phyloP scores from a whole-genome alignment of 495 filamentous ascomycete species.

The Penicillium silybi region DNA sequence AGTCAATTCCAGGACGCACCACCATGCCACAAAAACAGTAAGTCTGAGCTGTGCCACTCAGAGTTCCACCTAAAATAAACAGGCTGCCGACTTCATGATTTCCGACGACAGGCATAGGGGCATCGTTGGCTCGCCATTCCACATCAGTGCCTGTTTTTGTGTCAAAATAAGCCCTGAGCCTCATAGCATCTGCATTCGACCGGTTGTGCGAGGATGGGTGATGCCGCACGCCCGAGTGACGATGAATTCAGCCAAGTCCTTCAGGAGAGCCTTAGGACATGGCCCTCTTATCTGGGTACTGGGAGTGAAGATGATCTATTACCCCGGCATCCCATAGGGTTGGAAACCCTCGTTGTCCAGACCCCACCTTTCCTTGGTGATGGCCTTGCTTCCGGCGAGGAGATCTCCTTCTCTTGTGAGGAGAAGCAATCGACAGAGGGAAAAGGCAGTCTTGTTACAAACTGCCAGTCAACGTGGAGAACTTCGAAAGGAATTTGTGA shows the following conservation, averaged over 20 bases:
- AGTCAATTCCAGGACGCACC: no score
- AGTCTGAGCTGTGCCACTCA: no score
- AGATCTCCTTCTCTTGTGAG: slow-evolving; percentile 17
- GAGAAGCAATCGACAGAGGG: slow-evolving; percentile 7
- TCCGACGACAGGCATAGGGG: no score
- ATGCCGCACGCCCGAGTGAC: slow-evolving; percentile 20
- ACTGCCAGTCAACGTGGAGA: slow-evolving; percentile 22
- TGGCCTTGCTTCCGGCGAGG: slow-evolving; percentile 8
- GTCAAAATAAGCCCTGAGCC: no score
- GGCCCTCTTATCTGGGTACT: slow-evolving; percentile 17
- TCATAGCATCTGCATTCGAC: no score
- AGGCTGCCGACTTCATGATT: no score
- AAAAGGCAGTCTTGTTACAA: slow-evolving; percentile 13
- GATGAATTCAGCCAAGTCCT: slow-evolving; percentile 16
- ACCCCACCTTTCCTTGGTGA: slow-evolving; percentile 22
- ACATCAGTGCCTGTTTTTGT: no score
- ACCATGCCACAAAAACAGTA: no score
- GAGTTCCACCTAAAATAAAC: no score
- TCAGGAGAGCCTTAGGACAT: slow-evolving; percentile 18
- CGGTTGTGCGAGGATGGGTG: slow-evolving; percentile 12
- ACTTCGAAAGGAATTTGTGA: slow-evolving; percentile 18
- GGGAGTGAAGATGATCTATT: slow-evolving; percentile 4
- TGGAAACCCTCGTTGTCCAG: slow-evolving; percentile 10
- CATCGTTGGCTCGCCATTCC: no score
- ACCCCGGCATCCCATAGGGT: slow-evolving; percentile 13